Base-by-base conservation (phyloP, 345 rosid genomes). In the Zanthoxylum bungeanum region DNA sequence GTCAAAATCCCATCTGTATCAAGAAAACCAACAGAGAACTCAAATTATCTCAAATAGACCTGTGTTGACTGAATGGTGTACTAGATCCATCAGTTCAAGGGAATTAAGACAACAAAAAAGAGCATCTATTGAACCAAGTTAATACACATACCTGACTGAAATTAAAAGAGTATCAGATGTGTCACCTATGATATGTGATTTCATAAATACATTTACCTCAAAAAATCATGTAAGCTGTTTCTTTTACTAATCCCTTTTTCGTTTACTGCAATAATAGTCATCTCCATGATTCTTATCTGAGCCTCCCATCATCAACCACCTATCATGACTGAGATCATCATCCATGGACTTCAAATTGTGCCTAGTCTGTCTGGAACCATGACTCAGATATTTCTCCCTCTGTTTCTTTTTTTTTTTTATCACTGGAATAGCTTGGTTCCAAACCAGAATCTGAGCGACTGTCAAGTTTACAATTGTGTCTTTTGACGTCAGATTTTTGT, bases 281-380 rank as follows among this genome's bases (percentile, higher is more conserved):
- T 78, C 83, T 24, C 49, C 69, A 60, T 11, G 24, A 31, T 78
- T 59, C 68, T 68, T 74, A 25, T 72, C 76, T 28, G 73, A 64
- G 27, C 77, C 72, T 57, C 77, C 62, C 24, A 46, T 64, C 88
- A 80, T 85, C 74, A 52, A 80, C 88, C 84, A 80, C 74, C 86
- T 76, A 61, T 80, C 81, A 68, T 39, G 76, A 68, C 61, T 62
- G 30, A 21, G 31, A 39, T 77, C 69, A 53, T 75, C 46, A 49
- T 37, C 34, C n/a, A 21, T 44, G 10, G 69, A 30, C 57, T 66
- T 78, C 31, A 70, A 37, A 12, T 39, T 70, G 46, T 64, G 56
- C 69, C 50, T 42, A 27, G 79, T 68, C 60, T 68, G 73, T 64
- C 76, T 31, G 42, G 70, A 71, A 12, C 69, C 46, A 27, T 50